Conservation (phyloP, 257 asterid genomes). For the Solanum clarkiae region DNA sequence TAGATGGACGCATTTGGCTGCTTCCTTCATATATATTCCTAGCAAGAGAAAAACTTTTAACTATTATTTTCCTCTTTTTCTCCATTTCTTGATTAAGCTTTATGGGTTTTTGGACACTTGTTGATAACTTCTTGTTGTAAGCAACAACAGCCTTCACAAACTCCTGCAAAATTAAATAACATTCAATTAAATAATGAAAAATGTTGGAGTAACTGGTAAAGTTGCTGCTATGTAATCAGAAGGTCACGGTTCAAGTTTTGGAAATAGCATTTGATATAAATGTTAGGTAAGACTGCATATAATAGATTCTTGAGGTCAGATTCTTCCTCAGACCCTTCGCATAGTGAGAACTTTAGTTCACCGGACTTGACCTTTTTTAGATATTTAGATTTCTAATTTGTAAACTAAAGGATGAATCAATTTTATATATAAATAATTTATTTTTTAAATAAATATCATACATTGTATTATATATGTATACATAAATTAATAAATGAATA, state of each 20-base stretch:
- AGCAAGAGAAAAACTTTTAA: conserved; percentile 28
- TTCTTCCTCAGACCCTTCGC: too few relatives aligned
- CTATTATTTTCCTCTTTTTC: conserved; percentile 23
- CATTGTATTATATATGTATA: too few relatives aligned
- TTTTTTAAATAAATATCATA: not conserved
- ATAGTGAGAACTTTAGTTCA: too few relatives aligned
- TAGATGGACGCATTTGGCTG: not conserved
- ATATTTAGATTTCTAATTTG: too few relatives aligned
- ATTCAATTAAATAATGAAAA: not conserved
- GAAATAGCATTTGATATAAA: too few relatives aligned
- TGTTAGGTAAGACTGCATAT: too few relatives aligned
- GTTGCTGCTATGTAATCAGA: too few relatives aligned
- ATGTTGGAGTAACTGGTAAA: too few relatives aligned
- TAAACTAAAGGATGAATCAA: not conserved
- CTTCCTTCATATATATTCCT: conserved; percentile 15
- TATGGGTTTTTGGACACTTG: conserved; percentile 6
- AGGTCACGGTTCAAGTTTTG: too few relatives aligned
- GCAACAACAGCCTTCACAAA: conserved; percentile 37
- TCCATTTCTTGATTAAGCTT: conserved; percentile 31
- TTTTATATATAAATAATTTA: too few relatives aligned
- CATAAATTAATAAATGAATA: not conserved
- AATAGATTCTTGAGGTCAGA: too few relatives aligned
- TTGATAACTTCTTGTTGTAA: conserved; percentile 26
- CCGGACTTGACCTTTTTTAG: too few relatives aligned
- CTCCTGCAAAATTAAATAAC: conserved; percentile 10